Evolutionary conservation across 2,329 filamentous ascomycete species (phyloP), one percentile per base, ranked within the genome.

Genomic region (Diaporthe aspalathi): DNA sequence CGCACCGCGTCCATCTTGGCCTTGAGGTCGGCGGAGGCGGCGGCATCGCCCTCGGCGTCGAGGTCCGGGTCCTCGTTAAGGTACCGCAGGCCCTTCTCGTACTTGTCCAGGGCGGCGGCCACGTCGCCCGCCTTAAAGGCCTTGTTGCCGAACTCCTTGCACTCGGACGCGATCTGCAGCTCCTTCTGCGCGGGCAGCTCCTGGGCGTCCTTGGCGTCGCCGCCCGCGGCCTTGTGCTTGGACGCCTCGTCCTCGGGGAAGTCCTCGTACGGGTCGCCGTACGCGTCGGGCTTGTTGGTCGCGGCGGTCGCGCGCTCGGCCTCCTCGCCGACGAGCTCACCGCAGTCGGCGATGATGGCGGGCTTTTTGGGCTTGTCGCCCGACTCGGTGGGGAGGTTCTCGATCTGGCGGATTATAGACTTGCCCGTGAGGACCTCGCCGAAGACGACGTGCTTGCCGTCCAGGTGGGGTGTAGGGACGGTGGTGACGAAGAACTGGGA

Each of bases 401-500:
- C 96, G 78, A 98, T 91, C 81, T 95, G 91, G 74, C 96, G 92
- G 43, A 98, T 89, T 47, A 98, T 85, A 73, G 93, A 95, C 87
- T 98, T 98, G 78, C 96, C 96, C 73, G 91, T 93, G 78, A 98
- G 89, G 70, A 98, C 95, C 80, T 98, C 92, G 74, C 96, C 96
- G 77, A 98, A 99, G 29, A 99, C 95, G 57, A 98, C 96, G 84
- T 99, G 95, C 87, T 99, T 99, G 80, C 90, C 90, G 81, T 99
- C 95, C 49, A 98, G 89, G 81, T 98, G 96, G 60, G 94, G 95
- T 17, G 96, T 98, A n/a, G 91, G 88, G 38, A 97, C 94, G 20
- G 96, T 98, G 62, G 96, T 99, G 77, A 98, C 87, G 88, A 99
- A 99, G 89, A 99, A 99, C 80, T 99, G 96, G 65, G 93, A 97